Percentiles rank a stretch among this genome's conserved stretches.
These are phyloP conservation scores for Vigna reflexopilosa DNA, from an alignment of 306 rosid genomes.

Conservation along the genomic window DNA sequence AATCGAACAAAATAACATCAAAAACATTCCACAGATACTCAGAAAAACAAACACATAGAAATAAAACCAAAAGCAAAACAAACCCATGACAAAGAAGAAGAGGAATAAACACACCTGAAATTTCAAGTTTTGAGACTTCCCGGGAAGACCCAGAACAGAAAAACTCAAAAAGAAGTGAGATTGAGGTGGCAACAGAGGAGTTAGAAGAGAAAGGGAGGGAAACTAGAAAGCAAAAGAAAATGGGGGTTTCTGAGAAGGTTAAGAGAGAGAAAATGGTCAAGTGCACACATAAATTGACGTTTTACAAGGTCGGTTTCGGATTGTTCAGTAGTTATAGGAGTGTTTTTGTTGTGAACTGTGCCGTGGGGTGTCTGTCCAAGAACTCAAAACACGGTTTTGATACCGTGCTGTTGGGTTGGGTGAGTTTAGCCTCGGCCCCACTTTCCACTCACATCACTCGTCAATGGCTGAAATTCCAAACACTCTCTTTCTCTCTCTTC, in stretches of 20 bases:
- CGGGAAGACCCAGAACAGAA: background rate
- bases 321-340: slow-evolving; percentile 13
- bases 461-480: background rate
- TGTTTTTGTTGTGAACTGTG: background rate
- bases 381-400: slow-evolving; percentile 6
- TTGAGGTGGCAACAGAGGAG: background rate
- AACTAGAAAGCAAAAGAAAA: background rate
- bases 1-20: background rate
- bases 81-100: background rate
- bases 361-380: background rate
- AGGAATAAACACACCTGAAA: slow-evolving; percentile 39
- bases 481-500: background rate
- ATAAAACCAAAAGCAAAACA: background rate
- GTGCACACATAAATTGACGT: slow-evolving; percentile 22
- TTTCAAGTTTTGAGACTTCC: slow-evolving; percentile 14
- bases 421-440: background rate
- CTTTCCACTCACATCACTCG: background rate
- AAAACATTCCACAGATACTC: slow-evolving; percentile 4
- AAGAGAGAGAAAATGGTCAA: background rate
- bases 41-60: background rate
- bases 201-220: background rate
- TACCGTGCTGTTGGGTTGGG: background rate
- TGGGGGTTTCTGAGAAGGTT: background rate
- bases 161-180: background rate
- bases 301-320: slow-evolving; percentile 26